Percentiles rank a stretch among this genome's conserved stretches.
Conservation (phyloP, 2,329 filamentous ascomycete genomes). For the Colletotrichum lini region DNA sequence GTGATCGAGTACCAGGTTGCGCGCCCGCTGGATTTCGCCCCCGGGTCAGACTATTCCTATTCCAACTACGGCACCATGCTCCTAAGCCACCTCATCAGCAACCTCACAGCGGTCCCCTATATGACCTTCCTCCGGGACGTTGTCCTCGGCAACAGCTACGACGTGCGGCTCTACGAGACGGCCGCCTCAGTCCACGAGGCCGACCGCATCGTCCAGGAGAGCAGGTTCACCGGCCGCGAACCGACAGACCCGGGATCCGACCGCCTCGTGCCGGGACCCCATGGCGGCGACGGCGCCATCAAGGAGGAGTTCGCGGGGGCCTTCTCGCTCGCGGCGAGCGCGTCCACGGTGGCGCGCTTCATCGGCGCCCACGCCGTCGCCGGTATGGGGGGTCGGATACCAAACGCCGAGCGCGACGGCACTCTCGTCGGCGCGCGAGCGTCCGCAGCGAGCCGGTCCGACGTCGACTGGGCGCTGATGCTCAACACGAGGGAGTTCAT, state of each 20-base stretch:
- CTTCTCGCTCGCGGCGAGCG: constrained; percentile 38
- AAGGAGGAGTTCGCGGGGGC: constrained; percentile 38
- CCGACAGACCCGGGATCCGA: constrained; percentile 18
- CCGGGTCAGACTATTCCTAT: constrained; percentile 19
- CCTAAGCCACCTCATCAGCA: constrained; percentile 38
- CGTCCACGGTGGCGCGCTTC: constrained; percentile 33
- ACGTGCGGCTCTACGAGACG: constrained; percentile 41
- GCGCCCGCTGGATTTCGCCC: constrained; percentile 37
- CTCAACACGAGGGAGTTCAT: constrained; percentile 35
- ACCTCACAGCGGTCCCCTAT: constrained; percentile 36
- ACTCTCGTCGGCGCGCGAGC: constrained; percentile 20
- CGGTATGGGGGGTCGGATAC: constrained; percentile 20
- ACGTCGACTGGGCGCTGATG: constrained; percentile 34
- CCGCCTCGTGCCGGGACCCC: constrained; percentile 6
- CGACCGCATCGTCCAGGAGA: constrained; percentile 41
- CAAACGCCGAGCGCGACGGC: not conserved
- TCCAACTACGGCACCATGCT: constrained; percentile 42
- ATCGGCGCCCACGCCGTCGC: constrained; percentile 37
- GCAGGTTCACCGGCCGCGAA: constrained; percentile 32
- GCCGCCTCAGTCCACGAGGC: constrained; percentile 22
- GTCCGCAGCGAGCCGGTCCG: not conserved
- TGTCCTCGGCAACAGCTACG: constrained; percentile 27
- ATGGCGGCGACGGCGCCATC: constrained; percentile 42
- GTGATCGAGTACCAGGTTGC: constrained; percentile 42
- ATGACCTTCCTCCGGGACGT: constrained; percentile 31